Evolutionary conservation across 495 filamentous ascomycete species (phyloP).

Genomic region (Aspergillus biplanus): DNA sequence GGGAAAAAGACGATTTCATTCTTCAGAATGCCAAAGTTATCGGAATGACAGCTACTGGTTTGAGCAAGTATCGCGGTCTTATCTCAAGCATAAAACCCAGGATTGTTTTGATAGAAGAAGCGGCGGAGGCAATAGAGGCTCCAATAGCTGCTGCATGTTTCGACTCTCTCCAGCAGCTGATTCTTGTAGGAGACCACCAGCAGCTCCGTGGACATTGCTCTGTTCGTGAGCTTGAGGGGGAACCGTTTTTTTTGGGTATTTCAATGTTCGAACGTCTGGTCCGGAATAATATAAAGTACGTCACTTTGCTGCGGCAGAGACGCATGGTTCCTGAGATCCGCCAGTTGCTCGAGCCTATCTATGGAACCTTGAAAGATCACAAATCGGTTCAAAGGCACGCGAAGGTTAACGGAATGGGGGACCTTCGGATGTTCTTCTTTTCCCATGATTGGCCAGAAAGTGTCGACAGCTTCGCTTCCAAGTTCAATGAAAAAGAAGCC

Average conservation of each 20-base stretch:
- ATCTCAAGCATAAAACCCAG: slow-evolving; percentile 71
- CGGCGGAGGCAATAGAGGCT: slow-evolving; percentile 72
- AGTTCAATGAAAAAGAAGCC: slow-evolving; percentile 74
- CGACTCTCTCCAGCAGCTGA: slow-evolving; percentile 69
- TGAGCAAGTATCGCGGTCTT: slow-evolving; percentile 84
- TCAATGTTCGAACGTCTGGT: slow-evolving; percentile 82
- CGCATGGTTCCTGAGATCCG: slow-evolving; percentile 78
- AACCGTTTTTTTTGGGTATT: slow-evolving; percentile 65
- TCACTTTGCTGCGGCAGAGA: slow-evolving; percentile 62
- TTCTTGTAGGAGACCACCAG: slow-evolving; percentile 77
- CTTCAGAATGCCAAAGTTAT: slow-evolving; percentile 61
- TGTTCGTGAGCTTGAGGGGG: slow-evolving; percentile 53
- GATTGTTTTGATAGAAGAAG: slow-evolving; percentile 74
- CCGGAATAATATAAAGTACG: slow-evolving; percentile 65
- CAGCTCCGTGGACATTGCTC: slow-evolving; percentile 69
- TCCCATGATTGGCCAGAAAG: slow-evolving; percentile 71
- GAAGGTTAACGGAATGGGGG: slow-evolving; percentile 79
- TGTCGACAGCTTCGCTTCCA: slow-evolving; percentile 66
- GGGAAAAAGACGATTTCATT: slow-evolving; percentile 57
- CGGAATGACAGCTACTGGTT: slow-evolving; percentile 79
- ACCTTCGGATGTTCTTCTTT: slow-evolving; percentile 69
- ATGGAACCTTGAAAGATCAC: slow-evolving; percentile 71
- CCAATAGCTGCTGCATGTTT: slow-evolving; percentile 66
- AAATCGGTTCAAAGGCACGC: slow-evolving; percentile 61
- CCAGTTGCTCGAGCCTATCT: slow-evolving; percentile 65